Percentiles rank a stretch among this genome's conserved stretches.
Conservation (phyloP, 192 early-diverging fungal genomes). For the Coemansia sp. region DNA sequence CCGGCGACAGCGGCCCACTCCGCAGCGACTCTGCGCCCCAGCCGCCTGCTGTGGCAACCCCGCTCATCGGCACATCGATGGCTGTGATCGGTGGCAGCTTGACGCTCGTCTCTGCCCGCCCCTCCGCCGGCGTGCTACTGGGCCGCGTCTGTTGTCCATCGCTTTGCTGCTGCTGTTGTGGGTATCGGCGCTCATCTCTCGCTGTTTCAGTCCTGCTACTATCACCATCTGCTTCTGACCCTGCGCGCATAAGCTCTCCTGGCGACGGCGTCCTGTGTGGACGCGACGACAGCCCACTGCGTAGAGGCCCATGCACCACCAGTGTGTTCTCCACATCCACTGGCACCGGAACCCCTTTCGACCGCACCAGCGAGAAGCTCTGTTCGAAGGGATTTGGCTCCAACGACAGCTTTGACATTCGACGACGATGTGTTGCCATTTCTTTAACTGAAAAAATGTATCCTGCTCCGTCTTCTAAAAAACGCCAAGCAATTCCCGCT, state of each 20-base stretch:
- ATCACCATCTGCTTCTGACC: too few relatives aligned
- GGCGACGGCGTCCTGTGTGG: slow-evolving; percentile 11
- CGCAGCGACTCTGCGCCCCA: slow-evolving; percentile 67
- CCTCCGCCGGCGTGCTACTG: slow-evolving; percentile 8
- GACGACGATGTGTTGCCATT: slow-evolving; percentile 38
- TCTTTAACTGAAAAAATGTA: not conserved
- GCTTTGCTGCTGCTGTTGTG: not conserved
- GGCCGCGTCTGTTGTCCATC: not conserved
- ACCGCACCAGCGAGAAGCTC: slow-evolving; percentile 61
- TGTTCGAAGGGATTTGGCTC: slow-evolving; percentile 91
- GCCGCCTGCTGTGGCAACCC: slow-evolving; percentile 24
- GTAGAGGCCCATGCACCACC: too few relatives aligned
- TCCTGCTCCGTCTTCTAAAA: not conserved
- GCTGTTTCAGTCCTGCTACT: too few relatives aligned
- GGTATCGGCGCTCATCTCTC: not conserved
- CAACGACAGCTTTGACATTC: slow-evolving; percentile 64
- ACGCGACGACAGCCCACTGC: too few relatives aligned
- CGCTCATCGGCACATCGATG: slow-evolving; percentile 57
- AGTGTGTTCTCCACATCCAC: too few relatives aligned
- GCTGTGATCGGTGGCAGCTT: slow-evolving; percentile 71
- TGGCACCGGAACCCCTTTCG: not conserved
- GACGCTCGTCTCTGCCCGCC: slow-evolving; percentile 27
- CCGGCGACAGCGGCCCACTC: slow-evolving; percentile 72
- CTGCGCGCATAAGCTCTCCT: not conserved
- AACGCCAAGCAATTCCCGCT: not conserved